These are phyloP conservation scores for Colletotrichum tropicicola DNA, from an alignment of 2,329 filamentous ascomycete species.

Conservation along the genomic window DNA sequence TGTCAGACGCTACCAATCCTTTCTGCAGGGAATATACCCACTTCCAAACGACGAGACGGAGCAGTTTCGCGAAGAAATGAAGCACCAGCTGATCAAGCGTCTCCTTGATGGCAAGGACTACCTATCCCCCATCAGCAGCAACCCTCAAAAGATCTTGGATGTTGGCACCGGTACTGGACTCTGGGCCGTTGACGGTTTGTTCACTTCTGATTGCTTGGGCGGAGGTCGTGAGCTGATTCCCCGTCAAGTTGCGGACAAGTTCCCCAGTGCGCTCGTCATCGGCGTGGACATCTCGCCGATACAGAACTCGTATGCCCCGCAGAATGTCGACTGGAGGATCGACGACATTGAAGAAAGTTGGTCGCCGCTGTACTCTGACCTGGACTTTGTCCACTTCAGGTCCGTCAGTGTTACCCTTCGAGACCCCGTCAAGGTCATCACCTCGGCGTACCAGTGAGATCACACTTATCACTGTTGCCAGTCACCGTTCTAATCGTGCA, in stretches of 20 bases:
- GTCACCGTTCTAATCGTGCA: slow-evolving; percentile 5
- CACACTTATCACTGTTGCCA: not conserved
- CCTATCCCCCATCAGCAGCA: slow-evolving; percentile 52
- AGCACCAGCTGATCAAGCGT: slow-evolving; percentile 59
- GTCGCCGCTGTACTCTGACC: slow-evolving; percentile 43
- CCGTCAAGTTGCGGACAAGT: slow-evolving; percentile 52
- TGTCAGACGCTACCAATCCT: slow-evolving; percentile 57
- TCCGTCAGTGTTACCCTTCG: slow-evolving; percentile 60
- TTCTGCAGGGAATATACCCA: slow-evolving; percentile 56
- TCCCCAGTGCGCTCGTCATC: slow-evolving; percentile 54
- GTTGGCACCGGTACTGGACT: slow-evolving; percentile 60
- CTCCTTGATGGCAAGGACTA: slow-evolving; percentile 52
- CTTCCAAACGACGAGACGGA: slow-evolving; percentile 63
- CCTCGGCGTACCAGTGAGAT: slow-evolving; percentile 53
- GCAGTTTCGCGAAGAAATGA: slow-evolving; percentile 56
- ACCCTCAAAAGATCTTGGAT: slow-evolving; percentile 59
- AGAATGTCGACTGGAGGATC: slow-evolving; percentile 65
- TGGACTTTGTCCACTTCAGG: slow-evolving; percentile 65
- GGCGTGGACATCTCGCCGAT: slow-evolving; percentile 55
- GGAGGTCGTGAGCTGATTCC: not conserved
- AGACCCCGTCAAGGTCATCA: slow-evolving; percentile 58
- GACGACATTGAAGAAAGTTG: slow-evolving; percentile 50
- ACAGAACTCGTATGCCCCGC: slow-evolving; percentile 58
- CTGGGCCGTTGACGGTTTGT: slow-evolving; percentile 64
- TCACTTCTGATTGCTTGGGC: not conserved